Conservation (phyloP, 495 filamentous ascomycete species). For the Aspergillus nidulans region DNA sequence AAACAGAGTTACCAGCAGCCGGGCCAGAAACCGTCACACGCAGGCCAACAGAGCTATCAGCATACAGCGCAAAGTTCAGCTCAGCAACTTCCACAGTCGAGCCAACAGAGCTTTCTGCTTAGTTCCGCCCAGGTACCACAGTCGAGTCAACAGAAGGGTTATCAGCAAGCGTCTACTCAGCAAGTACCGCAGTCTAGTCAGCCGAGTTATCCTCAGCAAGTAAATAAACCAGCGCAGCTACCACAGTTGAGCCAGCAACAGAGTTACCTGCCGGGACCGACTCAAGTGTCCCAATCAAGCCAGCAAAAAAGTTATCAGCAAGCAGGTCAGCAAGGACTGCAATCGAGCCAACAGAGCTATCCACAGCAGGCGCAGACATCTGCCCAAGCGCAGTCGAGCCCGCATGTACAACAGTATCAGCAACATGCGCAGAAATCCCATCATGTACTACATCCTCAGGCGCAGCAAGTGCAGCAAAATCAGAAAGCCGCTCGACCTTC, state of each 20-base stretch:
- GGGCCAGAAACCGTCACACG: slow-evolving; percentile 9
- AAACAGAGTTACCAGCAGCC: not conserved
- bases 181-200: not conserved
- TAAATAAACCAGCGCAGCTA: not conserved
- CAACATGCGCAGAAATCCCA: not conserved
- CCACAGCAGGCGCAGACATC: not conserved
- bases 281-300: not conserved
- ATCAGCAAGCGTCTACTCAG: not conserved
- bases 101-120: not conserved
- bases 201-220: not conserved
- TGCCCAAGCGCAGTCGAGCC: not conserved
- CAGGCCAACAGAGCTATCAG: not conserved
- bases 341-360: not conserved
- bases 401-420: not conserved
- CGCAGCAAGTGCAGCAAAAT: not conserved
- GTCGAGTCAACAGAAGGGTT: not conserved
- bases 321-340: not conserved
- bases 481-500: slow-evolving; percentile 12
- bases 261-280: not conserved
- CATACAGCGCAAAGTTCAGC: not conserved
- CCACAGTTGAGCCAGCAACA: not conserved
- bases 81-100: not conserved
- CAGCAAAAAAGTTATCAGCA: not conserved
- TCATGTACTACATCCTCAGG: too few relatives aligned
- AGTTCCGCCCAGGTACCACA: not conserved